phyloP scores from a whole-genome alignment of 139 green algal genomes.

The Chlamydomonas eustigma region DNA sequence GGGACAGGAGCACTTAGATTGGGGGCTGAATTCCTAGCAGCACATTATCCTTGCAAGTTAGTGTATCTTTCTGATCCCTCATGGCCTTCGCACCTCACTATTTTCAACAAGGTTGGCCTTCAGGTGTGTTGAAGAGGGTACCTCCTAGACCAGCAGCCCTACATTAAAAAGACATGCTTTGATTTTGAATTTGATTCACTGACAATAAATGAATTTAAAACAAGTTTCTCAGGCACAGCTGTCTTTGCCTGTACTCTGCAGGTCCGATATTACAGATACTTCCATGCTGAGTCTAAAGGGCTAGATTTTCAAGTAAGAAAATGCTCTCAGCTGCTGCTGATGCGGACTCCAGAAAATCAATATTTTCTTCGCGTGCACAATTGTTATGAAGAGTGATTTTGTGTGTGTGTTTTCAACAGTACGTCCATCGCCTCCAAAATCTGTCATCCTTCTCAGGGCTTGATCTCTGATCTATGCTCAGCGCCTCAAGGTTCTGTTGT shows the following conservation, averaged over 20 bases:
- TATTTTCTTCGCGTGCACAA: no score
- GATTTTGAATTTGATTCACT: no score
- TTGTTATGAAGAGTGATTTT: no score
- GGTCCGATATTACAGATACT: constrained; percentile 41
- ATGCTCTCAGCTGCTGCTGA: not conserved
- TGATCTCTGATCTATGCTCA: constrained; percentile 40
- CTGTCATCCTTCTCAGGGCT: constrained; percentile 21
- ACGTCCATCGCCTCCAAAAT: not conserved
- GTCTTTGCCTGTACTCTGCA: not conserved
- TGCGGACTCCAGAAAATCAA: no score
- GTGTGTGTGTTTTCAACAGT: not conserved
- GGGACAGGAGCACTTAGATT: constrained; percentile 73
- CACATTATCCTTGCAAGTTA: constrained; percentile 48
- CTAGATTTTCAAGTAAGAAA: constrained; percentile 35
- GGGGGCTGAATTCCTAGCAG: constrained; percentile 69
- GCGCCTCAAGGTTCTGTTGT: constrained; percentile 39
- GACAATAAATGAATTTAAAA: not conserved
- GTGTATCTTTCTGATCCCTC: constrained; percentile 77
- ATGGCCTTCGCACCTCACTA: constrained; percentile 79
- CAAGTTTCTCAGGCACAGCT: not conserved
- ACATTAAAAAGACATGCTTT: no score
- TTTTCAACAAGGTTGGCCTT: constrained; percentile 66
- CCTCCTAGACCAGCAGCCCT: no score
- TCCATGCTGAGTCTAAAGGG: constrained; percentile 24
- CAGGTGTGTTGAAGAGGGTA: constrained; percentile 30